phyloP scores from a whole-genome alignment of 2,329 filamentous ascomycete genomes.

The Dothiorella sarmentorum region DNA sequence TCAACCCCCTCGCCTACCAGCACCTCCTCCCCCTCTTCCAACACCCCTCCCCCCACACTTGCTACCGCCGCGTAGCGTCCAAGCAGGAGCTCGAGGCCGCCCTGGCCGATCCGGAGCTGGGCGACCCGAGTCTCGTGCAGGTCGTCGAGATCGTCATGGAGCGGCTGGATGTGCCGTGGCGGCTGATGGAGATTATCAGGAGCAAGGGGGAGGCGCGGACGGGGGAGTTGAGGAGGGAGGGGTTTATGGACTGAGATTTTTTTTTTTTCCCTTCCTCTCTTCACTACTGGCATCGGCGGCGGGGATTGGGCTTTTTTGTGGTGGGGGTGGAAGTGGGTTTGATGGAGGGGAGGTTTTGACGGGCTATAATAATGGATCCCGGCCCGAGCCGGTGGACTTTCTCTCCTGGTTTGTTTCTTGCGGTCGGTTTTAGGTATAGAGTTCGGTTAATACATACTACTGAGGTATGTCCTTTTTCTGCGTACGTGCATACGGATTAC shows the following conservation, averaged over 20 bases:
- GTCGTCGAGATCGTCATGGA: slow-evolving; percentile 44
- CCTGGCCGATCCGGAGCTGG: slow-evolving; percentile 28
- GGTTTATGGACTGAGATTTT: slow-evolving; percentile 29
- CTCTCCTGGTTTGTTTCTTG: too few relatives aligned
- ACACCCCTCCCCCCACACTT: slow-evolving; percentile 29
- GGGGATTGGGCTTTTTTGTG: too few relatives aligned
- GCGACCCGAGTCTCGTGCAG: slow-evolving; percentile 33
- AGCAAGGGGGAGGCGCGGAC: slow-evolving; percentile 33
- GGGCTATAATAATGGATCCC: too few relatives aligned
- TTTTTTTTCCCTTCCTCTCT: too few relatives aligned
- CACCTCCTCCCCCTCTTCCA: slow-evolving; percentile 42
- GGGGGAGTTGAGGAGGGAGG: slow-evolving; percentile 38
- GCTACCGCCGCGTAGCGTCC: slow-evolving; percentile 37
- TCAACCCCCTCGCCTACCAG: slow-evolving; percentile 38
- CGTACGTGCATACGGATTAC: too few relatives aligned
- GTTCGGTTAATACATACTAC: too few relatives aligned
- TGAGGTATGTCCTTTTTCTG: too few relatives aligned
- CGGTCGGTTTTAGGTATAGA: too few relatives aligned
- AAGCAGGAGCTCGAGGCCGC: slow-evolving; percentile 39
- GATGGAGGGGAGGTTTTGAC: too few relatives aligned
- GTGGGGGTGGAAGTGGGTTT: too few relatives aligned
- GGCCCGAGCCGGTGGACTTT: too few relatives aligned
- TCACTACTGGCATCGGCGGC: too few relatives aligned
- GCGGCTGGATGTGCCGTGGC: slow-evolving; percentile 39
- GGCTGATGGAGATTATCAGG: slow-evolving; percentile 34